These are phyloP conservation scores for Aspergillus carbonarius DNA, from an alignment of 2,329 filamentous ascomycete species.

Conservation along the genomic window DNA sequence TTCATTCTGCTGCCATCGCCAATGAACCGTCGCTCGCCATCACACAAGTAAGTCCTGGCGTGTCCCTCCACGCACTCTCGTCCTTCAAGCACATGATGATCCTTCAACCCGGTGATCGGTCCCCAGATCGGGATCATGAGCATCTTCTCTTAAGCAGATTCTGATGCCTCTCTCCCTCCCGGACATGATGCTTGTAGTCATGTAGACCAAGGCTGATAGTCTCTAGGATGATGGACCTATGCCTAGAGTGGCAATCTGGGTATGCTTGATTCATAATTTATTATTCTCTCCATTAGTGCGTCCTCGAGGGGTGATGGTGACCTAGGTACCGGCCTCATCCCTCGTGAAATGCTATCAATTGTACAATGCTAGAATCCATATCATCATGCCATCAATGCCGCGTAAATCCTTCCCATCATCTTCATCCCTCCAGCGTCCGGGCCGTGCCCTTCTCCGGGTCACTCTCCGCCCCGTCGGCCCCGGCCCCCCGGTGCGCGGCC, in stretches of 20 bases:
- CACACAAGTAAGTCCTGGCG: background rate
- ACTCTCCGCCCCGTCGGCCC: constrained; percentile 19
- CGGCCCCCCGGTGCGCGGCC: constrained; percentile 33
- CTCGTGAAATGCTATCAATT: too few species aligned
- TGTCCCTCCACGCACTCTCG: background rate
- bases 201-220: too few species aligned
- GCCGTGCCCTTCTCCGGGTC: constrained; percentile 32
- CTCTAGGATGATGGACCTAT: too few species aligned
- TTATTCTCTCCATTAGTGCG: too few species aligned
- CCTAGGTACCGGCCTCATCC: too few species aligned
- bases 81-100: background rate
- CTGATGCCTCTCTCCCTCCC: background rate
- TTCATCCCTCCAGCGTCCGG: constrained; percentile 1
- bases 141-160: constrained; percentile 3
- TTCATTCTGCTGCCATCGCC: background rate
- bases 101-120: constrained; percentile 1
- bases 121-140: background rate
- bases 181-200: too few species aligned
- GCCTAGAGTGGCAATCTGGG: too few species aligned
- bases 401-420: background rate
- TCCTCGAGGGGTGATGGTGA: too few species aligned
- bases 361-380: background rate
- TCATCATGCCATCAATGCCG: background rate
- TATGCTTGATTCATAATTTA: too few species aligned
- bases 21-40: background rate